Evolutionary conservation across 1,139 yeast species (phyloP).

Genomic region (Taphrina communis): DNA sequence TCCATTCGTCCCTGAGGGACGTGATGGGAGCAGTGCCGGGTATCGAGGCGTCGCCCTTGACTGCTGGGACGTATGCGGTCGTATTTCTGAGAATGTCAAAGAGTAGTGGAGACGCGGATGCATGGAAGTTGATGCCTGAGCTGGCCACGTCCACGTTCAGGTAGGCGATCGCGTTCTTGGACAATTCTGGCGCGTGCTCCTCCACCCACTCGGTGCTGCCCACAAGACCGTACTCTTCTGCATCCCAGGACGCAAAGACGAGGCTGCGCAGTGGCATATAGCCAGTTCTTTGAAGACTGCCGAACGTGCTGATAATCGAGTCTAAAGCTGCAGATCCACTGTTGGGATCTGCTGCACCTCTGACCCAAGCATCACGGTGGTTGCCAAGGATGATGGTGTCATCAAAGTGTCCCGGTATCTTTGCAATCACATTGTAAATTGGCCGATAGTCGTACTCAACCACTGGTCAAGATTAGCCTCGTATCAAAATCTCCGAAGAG

Average conservation of each 20-base stretch:
- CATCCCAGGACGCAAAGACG: conserved; percentile 72
- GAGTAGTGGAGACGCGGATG: conserved; percentile 62
- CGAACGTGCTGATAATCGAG: conserved; percentile 64
- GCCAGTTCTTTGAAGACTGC: conserved; percentile 58
- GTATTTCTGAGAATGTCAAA: conserved; percentile 53
- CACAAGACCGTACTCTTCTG: conserved; percentile 70
- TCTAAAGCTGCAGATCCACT: conserved; percentile 66
- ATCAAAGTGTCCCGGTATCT: conserved; percentile 60
- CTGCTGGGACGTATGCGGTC: conserved; percentile 53
- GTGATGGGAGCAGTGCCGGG: conserved; percentile 45
- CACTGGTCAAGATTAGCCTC: background rate
- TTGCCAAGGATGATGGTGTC: conserved; percentile 68
- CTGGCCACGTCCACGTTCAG: conserved; percentile 68
- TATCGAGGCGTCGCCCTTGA: conserved; percentile 55
- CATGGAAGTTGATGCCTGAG: conserved; percentile 58
- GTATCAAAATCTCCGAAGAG: too few relatives aligned
- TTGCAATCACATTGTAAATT: conserved; percentile 64
- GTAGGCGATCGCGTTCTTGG: conserved; percentile 62
- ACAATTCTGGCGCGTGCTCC: conserved; percentile 56
- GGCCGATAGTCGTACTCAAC: conserved; percentile 36
- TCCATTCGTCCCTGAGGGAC: conserved; percentile 66
- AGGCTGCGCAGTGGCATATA: conserved; percentile 72
- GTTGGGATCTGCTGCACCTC: conserved; percentile 76
- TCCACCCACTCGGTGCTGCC: conserved; percentile 77
- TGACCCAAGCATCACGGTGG: conserved; percentile 76